Evolutionary conservation across 177 flowering plant species (phyloP).

Genomic region (Vitis hybrid): DNA sequence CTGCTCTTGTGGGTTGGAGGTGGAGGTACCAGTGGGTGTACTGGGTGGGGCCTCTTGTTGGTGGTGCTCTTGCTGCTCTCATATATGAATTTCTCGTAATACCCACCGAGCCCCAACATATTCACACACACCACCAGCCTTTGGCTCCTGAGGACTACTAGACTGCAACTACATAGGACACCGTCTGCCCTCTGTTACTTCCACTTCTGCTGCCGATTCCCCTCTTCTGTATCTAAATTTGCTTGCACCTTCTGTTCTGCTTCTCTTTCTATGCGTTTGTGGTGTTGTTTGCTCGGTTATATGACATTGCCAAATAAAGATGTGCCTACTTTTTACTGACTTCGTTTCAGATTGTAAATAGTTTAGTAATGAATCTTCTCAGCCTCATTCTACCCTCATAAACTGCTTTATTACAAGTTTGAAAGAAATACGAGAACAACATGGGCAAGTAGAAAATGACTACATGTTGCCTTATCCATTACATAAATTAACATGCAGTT

Average conservation of each 20-base stretch:
- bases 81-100: constrained; percentile 53
- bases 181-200: too few relatives aligned
- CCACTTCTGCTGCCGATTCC: too few relatives aligned
- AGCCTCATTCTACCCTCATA: too few relatives aligned
- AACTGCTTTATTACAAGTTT: too few relatives aligned
- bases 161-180: background rate
- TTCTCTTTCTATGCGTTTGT: background rate
- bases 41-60: constrained; percentile 82
- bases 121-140: constrained; percentile 46
- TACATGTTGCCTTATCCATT: background rate
- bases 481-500: too few relatives aligned
- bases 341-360: too few relatives aligned
- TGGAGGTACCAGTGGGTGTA: constrained; percentile 89
- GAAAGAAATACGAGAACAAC: too few relatives aligned
- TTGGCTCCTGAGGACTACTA: constrained; percentile 85
- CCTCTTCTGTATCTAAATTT: background rate
- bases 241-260: background rate
- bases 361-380: too few relatives aligned
- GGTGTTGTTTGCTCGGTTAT: too few relatives aligned
- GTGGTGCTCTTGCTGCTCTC: constrained; percentile 63
- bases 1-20: constrained; percentile 82
- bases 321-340: too few relatives aligned
- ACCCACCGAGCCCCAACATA: constrained; percentile 23
- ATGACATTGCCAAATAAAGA: too few relatives aligned
- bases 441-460: too few relatives aligned